These are phyloP conservation scores for Cladorrhinum sp. DNA, from an alignment of 2,329 filamentous ascomycete species.

Conservation along the genomic window DNA sequence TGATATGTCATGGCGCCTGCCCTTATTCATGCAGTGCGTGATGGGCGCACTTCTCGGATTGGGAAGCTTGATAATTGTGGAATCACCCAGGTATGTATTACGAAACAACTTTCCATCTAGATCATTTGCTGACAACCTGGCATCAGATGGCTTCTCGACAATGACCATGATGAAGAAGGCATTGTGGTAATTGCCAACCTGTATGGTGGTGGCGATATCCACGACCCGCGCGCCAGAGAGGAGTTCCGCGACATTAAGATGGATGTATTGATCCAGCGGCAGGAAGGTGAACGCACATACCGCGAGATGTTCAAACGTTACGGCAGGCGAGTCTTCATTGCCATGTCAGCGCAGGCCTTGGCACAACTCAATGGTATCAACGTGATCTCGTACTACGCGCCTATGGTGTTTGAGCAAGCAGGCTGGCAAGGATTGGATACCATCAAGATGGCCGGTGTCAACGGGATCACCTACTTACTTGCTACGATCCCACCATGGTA, in stretches of 20 bases:
- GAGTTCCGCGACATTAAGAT: conserved; percentile 99
- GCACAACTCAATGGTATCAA: conserved; percentile 99
- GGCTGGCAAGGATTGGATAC: conserved; percentile 92
- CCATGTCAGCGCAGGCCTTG: conserved; percentile 95
- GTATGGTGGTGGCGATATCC: conserved; percentile 92
- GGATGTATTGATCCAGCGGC: conserved; percentile 87
- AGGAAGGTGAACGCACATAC: conserved; percentile 92
- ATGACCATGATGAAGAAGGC: conserved; percentile 96
- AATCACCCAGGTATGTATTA: conserved; percentile 75
- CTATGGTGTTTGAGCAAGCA: conserved; percentile 91
- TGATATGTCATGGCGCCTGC: conserved; percentile 85
- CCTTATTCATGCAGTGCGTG: conserved; percentile 85
- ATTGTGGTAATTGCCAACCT: conserved; percentile 98
- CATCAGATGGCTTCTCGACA: conserved; percentile 87
- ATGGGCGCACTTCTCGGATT: conserved; percentile 85
- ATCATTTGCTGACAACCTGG: conserved; percentile 31
- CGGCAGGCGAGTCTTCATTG: conserved; percentile 89
- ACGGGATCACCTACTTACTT: conserved; percentile 81
- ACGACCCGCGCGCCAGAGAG: conserved; percentile 85
- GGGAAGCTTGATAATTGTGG: conserved; percentile 89
- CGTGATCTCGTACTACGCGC: conserved; percentile 98
- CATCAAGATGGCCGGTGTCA: conserved; percentile 96
- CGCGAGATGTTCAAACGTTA: conserved; percentile 93
- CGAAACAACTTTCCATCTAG: conserved; percentile 7
- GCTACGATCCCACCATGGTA: conserved; percentile 98